Evolutionary conservation across 495 filamentous ascomycete genomes (phyloP).

Genomic region (Thermochaetoides thermophila): DNA sequence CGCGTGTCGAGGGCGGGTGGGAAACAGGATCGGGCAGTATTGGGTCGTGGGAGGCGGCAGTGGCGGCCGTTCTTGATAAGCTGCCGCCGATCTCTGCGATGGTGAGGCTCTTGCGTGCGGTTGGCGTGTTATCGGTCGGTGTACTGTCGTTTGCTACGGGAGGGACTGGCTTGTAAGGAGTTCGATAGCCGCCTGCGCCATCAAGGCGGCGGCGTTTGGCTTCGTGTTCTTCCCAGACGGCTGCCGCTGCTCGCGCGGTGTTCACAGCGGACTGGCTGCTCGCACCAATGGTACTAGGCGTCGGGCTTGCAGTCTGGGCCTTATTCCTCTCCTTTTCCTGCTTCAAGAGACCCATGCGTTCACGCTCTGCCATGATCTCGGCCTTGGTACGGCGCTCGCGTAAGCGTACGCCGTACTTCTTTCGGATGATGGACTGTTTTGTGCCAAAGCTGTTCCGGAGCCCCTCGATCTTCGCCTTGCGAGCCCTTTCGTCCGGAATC

Average conservation of each 20-base stretch:
- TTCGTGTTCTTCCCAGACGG: slow-evolving; percentile 14
- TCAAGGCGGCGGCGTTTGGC: slow-evolving; percentile 19
- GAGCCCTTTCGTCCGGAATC: slow-evolving; percentile 20
- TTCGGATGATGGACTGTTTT: slow-evolving; percentile 33
- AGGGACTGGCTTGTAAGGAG: slow-evolving; percentile 5
- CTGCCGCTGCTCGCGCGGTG: slow-evolving; percentile 6
- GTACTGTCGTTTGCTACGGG: no score
- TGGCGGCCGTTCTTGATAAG: slow-evolving; percentile 16
- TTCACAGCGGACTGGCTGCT: slow-evolving; percentile 20
- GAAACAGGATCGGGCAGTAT: slow-evolving; percentile 12
- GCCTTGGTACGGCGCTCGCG: slow-evolving; percentile 28
- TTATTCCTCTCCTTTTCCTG: slow-evolving; percentile 8
- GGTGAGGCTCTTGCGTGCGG: slow-evolving; percentile 17
- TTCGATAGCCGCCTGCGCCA: slow-evolving; percentile 9
- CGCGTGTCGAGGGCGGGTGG: slow-evolving; percentile 4
- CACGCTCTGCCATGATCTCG: slow-evolving; percentile 26
- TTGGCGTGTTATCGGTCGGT: slow-evolving; percentile 13
- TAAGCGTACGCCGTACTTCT: slow-evolving; percentile 34
- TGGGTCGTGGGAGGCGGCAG: slow-evolving; percentile 19
- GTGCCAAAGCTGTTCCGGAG: slow-evolving; percentile 32
- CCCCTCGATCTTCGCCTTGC: slow-evolving; percentile 21
- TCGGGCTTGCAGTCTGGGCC: background rate
- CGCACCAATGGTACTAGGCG: slow-evolving; percentile 2
- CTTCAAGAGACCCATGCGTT: slow-evolving; percentile 21
- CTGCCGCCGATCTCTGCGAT: slow-evolving; percentile 19